A percentile compares a stretch with the other conserved stretches of the same genome.
These are phyloP conservation scores for Xylariaceae sp. DNA, from an alignment of 2,329 filamentous ascomycete species.

Conservation along the genomic window DNA sequence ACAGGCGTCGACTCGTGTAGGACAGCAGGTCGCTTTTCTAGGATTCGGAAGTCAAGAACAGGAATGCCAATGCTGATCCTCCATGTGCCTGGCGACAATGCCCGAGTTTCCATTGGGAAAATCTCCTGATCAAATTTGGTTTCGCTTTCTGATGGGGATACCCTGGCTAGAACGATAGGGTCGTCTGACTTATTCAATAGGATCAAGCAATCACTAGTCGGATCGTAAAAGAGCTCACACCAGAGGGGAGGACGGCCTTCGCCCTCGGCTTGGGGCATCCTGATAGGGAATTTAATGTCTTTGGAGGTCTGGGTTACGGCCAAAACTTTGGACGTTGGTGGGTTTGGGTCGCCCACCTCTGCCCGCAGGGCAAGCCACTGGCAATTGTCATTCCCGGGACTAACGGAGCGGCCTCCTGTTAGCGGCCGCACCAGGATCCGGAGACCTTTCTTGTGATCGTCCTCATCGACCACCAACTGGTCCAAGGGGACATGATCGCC, in stretches of 20 bases:
- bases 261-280: constrained; percentile 46
- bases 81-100: constrained; percentile 53
- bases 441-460: constrained; percentile 52
- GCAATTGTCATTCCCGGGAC: constrained; percentile 53
- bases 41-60: constrained; percentile 54
- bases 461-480: constrained; percentile 47
- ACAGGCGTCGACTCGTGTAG: constrained; percentile 34
- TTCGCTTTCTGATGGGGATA: constrained; percentile 41
- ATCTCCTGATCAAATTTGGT: constrained; percentile 43
- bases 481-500: constrained; percentile 50
- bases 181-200: constrained; percentile 53
- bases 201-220: constrained; percentile 55
- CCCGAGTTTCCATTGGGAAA: constrained; percentile 43
- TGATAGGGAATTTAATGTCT: constrained; percentile 58
- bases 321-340: constrained; percentile 53
- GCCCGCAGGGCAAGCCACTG: constrained; percentile 54
- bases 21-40: constrained; percentile 50
- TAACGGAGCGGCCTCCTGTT: constrained; percentile 51
- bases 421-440: constrained; percentile 55
- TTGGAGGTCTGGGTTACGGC: constrained; percentile 57
- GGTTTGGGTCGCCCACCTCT: constrained; percentile 48
- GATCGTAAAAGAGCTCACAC: constrained; percentile 59
- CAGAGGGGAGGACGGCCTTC: constrained; percentile 48
- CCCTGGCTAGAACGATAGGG: constrained; percentile 47
- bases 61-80: constrained; percentile 49